A percentile compares a stretch with the other conserved stretches of the same genome.
phyloP scores from a whole-genome alignment of 441 rosid species.

The Jatropha multifida region DNA sequence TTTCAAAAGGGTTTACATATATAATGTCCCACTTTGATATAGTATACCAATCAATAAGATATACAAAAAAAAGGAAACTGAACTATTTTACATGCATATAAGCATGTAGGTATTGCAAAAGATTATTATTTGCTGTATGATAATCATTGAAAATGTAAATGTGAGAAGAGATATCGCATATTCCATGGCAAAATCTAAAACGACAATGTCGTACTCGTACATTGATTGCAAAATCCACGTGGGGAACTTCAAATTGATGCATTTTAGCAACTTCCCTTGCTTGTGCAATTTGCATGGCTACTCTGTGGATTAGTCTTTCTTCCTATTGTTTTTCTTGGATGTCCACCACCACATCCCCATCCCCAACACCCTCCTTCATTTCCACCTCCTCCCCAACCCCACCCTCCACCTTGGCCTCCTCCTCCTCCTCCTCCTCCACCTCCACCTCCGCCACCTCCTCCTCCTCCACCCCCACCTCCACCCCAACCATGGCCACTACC shows the following conservation, averaged over 20 bases:
- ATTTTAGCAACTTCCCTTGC: not conserved
- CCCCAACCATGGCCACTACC: constrained; percentile 9
- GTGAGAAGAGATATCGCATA: not conserved
- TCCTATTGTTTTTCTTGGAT: constrained; percentile 17
- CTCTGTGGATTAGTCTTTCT: not conserved
- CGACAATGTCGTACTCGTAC: not conserved
- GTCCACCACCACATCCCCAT: constrained; percentile 17
- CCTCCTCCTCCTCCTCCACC: constrained; percentile 6
- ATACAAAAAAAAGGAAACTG: too few species aligned
- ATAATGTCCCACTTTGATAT: too few species aligned
- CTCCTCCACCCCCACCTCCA: not conserved
- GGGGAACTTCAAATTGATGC: not conserved
- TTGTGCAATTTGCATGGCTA: not conserved
- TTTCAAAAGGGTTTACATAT: too few species aligned
- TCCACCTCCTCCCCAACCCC: constrained; percentile 23
- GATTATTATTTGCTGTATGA: too few species aligned
- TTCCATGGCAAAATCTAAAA: not conserved
- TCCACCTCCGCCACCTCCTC: not conserved
- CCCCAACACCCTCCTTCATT: constrained; percentile 11
- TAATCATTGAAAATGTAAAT: too few species aligned
- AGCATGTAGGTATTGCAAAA: too few species aligned
- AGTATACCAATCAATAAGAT: too few species aligned
- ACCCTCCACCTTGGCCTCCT: constrained; percentile 1
- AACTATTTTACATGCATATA: too few species aligned
- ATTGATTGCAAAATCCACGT: not conserved